Percentiles rank a stretch among this genome's conserved stretches.
phyloP scores from a whole-genome alignment of 345 rosid genomes.

The Aquilaria sinensis region DNA sequence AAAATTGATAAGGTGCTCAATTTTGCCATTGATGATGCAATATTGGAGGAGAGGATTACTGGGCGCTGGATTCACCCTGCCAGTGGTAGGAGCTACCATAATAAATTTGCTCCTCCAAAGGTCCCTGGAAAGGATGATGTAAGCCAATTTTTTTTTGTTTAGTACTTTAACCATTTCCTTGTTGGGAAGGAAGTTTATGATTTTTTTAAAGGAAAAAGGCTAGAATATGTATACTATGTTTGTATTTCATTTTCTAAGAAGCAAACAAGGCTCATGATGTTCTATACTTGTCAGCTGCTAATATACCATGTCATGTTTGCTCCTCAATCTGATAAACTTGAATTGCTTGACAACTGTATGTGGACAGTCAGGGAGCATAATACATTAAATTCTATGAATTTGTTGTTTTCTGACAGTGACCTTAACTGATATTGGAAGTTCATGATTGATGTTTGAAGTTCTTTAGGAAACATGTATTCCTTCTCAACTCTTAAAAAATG shows the following conservation, averaged over 20 bases:
- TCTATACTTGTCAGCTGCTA: no score
- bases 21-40: conserved; percentile 80
- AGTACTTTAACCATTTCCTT: not conserved
- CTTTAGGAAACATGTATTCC: not conserved
- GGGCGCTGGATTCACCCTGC: conserved; percentile 98
- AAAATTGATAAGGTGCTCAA: conserved; percentile 79
- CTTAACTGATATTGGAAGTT: not conserved
- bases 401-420: no score
- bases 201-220: no score
- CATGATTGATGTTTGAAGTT: not conserved
- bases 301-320: no score
- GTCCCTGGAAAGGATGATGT: conserved; percentile 83
- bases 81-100: conserved; percentile 90
- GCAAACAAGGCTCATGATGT: no score
- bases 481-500: not conserved
- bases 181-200: not conserved
- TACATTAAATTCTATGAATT: no score
- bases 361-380: no score
- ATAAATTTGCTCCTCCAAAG: conserved; percentile 86
- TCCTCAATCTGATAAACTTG: no score
- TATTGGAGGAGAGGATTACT: conserved; percentile 93
- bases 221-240: no score
- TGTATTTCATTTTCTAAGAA: no score
- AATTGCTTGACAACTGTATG: no score
- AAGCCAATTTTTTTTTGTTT: conserved; percentile 23